A percentile compares a stretch with the other conserved stretches of the same genome.
phyloP scores from a whole-genome alignment of 176 grass and related monocot genomes.

The Juncus effusus region DNA sequence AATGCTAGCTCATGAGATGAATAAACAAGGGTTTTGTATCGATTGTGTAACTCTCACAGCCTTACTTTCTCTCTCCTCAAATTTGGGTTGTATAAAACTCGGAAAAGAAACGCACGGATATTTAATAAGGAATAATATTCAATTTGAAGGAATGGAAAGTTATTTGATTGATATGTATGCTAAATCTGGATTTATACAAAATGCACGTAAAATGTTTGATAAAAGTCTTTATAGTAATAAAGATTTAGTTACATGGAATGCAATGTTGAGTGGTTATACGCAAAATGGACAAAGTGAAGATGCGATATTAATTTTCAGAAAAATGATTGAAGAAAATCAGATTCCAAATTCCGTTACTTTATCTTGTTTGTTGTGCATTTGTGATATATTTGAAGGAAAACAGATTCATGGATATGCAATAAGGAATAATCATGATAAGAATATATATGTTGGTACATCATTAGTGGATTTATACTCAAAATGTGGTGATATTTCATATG shows the following conservation, averaged over 20 bases:
- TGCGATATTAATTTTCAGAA: constrained; percentile 44
- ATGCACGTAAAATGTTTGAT: constrained; percentile 71
- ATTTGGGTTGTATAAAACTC: constrained; percentile 57
- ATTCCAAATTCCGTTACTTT: constrained; percentile 75
- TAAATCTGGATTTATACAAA: constrained; percentile 57
- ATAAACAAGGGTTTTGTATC: constrained; percentile 56
- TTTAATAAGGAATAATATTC: constrained; percentile 56
- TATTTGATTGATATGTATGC: constrained; percentile 98
- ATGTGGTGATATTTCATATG: constrained; percentile 59
- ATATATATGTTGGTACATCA: constrained; percentile 72
- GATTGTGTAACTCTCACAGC: constrained; percentile 70
- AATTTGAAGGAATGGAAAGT: constrained; percentile 76
- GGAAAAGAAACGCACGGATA: constrained; percentile 82
- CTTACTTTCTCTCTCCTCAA: constrained; percentile 75
- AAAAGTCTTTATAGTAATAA: constrained; percentile 18
- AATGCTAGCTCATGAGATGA: constrained; percentile 67
- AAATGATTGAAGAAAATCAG: constrained; percentile 56
- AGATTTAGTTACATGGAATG: constrained; percentile 96
- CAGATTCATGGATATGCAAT: constrained; percentile 79
- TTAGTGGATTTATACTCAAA: constrained; percentile 87
- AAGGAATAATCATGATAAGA: constrained; percentile 42
- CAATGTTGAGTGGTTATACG: constrained; percentile 79
- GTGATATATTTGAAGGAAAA: constrained; percentile 57
- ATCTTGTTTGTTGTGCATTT: constrained; percentile 67
- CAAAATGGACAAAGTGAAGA: constrained; percentile 51